These are phyloP conservation scores for Zymoseptoria pseudotritici DNA, from an alignment of 2,329 filamentous ascomycete genomes.

Conservation along the genomic window DNA sequence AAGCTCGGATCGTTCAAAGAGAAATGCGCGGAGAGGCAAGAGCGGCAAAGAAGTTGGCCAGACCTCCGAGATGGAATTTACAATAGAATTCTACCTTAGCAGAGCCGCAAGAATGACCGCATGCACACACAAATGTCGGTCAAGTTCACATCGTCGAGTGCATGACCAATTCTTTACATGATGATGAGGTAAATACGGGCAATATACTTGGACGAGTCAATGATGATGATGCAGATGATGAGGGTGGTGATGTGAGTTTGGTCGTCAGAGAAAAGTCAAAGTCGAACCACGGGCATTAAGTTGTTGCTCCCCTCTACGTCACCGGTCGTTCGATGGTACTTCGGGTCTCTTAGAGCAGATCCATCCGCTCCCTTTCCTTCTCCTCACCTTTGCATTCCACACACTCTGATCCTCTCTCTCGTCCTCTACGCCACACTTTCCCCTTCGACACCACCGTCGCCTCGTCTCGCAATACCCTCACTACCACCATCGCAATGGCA, in stretches of 20 bases:
- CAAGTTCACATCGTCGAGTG: neutral
- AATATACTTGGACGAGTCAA: neutral
- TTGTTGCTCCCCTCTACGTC: neutral
- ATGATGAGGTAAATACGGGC: neutral
- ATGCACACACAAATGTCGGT: neutral
- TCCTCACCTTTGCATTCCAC: neutral
- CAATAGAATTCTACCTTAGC: no score
- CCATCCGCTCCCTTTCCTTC: neutral
- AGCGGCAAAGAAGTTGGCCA: neutral
- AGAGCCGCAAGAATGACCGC: neutral
- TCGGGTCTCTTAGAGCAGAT: no score
- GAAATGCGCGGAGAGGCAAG: no score
- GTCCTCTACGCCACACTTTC: neutral
- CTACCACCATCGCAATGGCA: conserved; percentile 5
- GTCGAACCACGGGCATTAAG: no score
- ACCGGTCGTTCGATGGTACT: no score
- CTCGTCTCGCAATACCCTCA: neutral
- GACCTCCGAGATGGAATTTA: neutral
- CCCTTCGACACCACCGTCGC: neutral
- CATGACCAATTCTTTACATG: neutral
- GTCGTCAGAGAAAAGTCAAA: neutral
- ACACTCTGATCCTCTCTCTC: neutral
- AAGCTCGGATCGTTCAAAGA: neutral
- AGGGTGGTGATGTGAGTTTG: neutral
- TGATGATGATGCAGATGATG: neutral